Percentiles rank a stretch among this genome's conserved stretches.
These are phyloP conservation scores for Naegleria lovaniensis DNA, from an alignment of 208 protist genomes.

Conservation along the genomic window DNA sequence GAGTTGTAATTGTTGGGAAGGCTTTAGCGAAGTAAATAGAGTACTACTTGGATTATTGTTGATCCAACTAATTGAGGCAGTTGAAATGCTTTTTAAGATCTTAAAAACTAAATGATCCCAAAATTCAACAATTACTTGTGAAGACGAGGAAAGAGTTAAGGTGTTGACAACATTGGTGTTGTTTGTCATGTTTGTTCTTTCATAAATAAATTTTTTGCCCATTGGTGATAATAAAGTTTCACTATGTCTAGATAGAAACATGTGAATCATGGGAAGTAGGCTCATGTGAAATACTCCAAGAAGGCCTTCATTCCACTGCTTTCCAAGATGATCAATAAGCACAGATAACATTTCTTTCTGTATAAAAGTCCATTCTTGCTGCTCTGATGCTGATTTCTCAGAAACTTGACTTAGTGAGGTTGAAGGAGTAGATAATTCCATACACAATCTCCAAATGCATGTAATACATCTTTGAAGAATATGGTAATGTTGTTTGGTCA, in stretches of 20 bases:
- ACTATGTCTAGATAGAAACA: background rate
- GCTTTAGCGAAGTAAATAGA: background rate
- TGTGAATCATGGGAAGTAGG: background rate
- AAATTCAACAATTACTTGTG: background rate
- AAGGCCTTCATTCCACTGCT: background rate
- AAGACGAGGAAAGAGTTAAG: background rate
- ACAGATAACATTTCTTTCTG: background rate
- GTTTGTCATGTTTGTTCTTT: background rate
- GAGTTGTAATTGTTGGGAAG: background rate
- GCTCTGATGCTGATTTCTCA: background rate
- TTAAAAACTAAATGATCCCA: background rate
- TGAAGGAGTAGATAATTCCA: background rate
- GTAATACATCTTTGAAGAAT: background rate
- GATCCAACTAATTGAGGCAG: background rate
- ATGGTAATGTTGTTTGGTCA: background rate
- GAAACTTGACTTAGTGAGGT: background rate
- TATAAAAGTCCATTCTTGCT: background rate
- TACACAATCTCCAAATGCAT: background rate
- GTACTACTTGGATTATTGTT: background rate
- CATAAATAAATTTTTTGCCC: background rate
- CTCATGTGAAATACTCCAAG: background rate
- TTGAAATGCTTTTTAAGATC: background rate
- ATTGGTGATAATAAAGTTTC: background rate
- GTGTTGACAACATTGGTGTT: too few species aligned
- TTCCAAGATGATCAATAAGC: background rate